Conservation (phyloP, 177 flowering plant genomes). For the Vitis hybrid region DNA sequence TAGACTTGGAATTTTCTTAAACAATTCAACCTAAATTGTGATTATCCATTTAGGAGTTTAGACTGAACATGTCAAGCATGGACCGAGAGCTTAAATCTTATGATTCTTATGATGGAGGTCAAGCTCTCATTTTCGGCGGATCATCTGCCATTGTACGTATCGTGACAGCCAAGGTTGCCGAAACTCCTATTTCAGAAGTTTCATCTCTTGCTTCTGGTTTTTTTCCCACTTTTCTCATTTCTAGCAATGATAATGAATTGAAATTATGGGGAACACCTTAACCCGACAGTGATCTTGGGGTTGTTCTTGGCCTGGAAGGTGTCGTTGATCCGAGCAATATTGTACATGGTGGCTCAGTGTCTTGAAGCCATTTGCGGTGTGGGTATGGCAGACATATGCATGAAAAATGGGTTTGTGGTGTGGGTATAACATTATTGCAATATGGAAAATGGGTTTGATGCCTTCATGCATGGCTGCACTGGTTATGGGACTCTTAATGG, state of each 20-base stretch:
- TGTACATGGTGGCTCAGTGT: slow-evolving; percentile 49
- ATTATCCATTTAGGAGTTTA: too few species aligned
- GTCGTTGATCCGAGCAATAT: slow-evolving; percentile 32
- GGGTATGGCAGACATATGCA: not conserved
- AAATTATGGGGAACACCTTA: slow-evolving; percentile 30
- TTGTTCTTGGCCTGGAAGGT: slow-evolving; percentile 45
- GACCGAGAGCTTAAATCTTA: too few species aligned
- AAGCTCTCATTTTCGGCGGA: slow-evolving; percentile 52
- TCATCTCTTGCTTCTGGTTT: slow-evolving; percentile 47
- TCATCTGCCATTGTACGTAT: slow-evolving; percentile 61
- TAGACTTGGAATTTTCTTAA: too few species aligned
- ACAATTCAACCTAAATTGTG: too few species aligned
- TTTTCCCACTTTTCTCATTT: slow-evolving; percentile 39
- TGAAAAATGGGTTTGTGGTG: too few species aligned
- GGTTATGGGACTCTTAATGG: too few species aligned
- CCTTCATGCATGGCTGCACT: too few species aligned
- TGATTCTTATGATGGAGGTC: slow-evolving; percentile 25
- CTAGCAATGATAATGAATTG: slow-evolving; percentile 30
- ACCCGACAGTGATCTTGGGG: slow-evolving; percentile 47
- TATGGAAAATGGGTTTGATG: too few species aligned
- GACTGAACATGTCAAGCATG: too few species aligned
- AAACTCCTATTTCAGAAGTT: slow-evolving; percentile 32
- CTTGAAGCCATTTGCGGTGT: slow-evolving; percentile 41
- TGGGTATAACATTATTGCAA: too few species aligned
- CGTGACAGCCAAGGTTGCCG: slow-evolving; percentile 55